Evolutionary conservation across 2,329 filamentous ascomycete species (phyloP), one percentile per base, ranked within the genome.

Genomic region (Cladosporium sp.): DNA sequence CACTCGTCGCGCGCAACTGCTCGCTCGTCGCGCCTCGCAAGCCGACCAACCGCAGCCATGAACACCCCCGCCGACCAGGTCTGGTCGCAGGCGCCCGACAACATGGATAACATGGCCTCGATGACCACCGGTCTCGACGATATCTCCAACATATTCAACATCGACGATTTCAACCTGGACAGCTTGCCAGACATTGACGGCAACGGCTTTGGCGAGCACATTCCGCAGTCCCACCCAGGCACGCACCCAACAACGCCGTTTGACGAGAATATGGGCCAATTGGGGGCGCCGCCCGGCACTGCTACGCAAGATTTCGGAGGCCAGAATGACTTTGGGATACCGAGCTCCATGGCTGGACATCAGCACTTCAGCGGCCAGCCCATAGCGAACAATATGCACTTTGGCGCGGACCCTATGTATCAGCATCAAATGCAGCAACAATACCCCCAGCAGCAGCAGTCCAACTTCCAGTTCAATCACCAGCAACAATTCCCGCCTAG

Each of bases 121-220:
- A 61, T 68, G 53, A 51, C 48, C 29, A 56, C 50, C 30, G 64
- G 69, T 24, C 65, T 74, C 32, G 70, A 74, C 54, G 71, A 74
- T 51, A 69, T 75, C 48, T 65, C 63, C 51, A 70, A 68, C 52
- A 64, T 75, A 40, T 69, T 75, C 58, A 70, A 74, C 44, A 66
- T 68, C 38, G 64, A 62, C 37, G 63, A 68, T 47, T 63, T 68
- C 40, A 64, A 68, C 48, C 57, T 67, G 36, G 61, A 61, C 47
- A 56, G 54, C 44, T 57, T 65, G 27, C 42, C 57, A 15, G 43
- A 58, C 29, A 54, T 57, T 17, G 59, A 59, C 42, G 43, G 30
- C 11, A 43, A 24, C 47, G 34, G 49, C 15, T 64, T 59, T 49
- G 58, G 52, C 27, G 57, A 61, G 17, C 58, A 59, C 24, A 56